Conservation (phyloP, 1,139 yeast species). For the Magnusiomyces suaveolens region DNA sequence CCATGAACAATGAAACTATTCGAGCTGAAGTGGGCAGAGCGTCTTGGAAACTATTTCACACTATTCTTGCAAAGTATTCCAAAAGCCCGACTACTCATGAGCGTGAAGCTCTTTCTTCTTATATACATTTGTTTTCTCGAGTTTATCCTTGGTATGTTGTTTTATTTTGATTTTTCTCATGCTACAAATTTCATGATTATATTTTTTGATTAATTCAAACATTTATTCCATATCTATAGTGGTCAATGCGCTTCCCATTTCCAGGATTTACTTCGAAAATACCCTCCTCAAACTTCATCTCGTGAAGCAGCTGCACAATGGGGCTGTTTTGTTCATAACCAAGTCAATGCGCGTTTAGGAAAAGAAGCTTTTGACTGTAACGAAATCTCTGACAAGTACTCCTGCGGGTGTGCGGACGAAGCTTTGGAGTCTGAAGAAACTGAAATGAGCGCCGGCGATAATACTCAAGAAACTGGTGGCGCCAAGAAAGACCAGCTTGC, state of each 20-base stretch:
- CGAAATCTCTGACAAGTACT: conserved; percentile 76
- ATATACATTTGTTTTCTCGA: conserved; percentile 33
- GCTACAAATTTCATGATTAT: background rate
- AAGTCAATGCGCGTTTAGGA: conserved; percentile 62
- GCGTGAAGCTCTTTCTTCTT: conserved; percentile 49
- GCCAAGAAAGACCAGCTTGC: background rate
- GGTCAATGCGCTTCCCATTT: conserved; percentile 92
- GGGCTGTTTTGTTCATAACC: conserved; percentile 94
- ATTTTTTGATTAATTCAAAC: background rate
- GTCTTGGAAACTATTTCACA: conserved; percentile 85
- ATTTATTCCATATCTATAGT: conserved; percentile 8
- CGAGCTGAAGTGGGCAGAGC: conserved; percentile 75
- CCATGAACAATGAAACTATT: conserved; percentile 61
- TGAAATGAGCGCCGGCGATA: background rate
- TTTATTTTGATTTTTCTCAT: background rate
- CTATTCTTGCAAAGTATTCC: conserved; percentile 85
- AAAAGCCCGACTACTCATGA: conserved; percentile 62
- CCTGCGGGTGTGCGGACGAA: conserved; percentile 89
- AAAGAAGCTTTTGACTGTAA: conserved; percentile 77
- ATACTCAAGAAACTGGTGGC: background rate
- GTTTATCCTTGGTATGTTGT: conserved; percentile 30
- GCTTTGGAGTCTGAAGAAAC: conserved; percentile 35
- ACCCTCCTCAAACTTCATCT: conserved; percentile 76
- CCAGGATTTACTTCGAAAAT: conserved; percentile 51
- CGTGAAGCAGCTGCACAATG: conserved; percentile 81